A percentile compares a stretch with the other conserved stretches of the same genome.
Evolutionary conservation across 805 yeast genomes (phyloP).

Genomic region (Candida easanensis): DNA sequence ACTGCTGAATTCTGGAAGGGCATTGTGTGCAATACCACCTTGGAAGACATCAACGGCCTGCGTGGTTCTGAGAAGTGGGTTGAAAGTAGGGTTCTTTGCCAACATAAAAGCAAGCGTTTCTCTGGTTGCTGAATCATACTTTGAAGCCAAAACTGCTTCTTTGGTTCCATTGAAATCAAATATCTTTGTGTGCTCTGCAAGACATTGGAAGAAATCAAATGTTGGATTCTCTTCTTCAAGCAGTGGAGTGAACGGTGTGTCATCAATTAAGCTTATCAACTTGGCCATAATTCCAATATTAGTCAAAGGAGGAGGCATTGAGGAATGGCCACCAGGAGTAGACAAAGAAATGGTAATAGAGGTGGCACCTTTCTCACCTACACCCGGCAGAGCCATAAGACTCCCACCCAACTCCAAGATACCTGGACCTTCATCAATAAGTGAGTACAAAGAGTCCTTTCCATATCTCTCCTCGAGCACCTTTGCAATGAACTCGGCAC

Average conservation of each 20-base stretch:
- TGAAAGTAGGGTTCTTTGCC: constrained; percentile 28
- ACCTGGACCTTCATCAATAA: background rate
- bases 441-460: background rate
- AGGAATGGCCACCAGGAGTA: constrained; percentile 71
- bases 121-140: background rate
- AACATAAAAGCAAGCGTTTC: constrained; percentile 9
- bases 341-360: constrained; percentile 46
- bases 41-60: constrained; percentile 54
- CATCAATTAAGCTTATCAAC: constrained; percentile 49
- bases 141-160: background rate
- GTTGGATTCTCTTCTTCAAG: constrained; percentile 50
- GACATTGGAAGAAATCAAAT: constrained; percentile 50
- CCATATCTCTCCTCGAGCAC: background rate
- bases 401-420: background rate
- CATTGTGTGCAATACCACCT: constrained; percentile 68
- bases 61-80: constrained; percentile 19
- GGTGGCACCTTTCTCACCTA: constrained; percentile 61
- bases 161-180: background rate
- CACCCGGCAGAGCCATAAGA: constrained; percentile 45
- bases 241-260: constrained; percentile 44
- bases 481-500: constrained; percentile 30
- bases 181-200: constrained; percentile 36
- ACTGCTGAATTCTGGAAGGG: constrained; percentile 57
- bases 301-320: constrained; percentile 68
- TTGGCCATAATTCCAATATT: constrained; percentile 63